Evolutionary conservation across 768 basidiomycete genomes (phyloP).

Genomic region (Mycena alexandri): DNA sequence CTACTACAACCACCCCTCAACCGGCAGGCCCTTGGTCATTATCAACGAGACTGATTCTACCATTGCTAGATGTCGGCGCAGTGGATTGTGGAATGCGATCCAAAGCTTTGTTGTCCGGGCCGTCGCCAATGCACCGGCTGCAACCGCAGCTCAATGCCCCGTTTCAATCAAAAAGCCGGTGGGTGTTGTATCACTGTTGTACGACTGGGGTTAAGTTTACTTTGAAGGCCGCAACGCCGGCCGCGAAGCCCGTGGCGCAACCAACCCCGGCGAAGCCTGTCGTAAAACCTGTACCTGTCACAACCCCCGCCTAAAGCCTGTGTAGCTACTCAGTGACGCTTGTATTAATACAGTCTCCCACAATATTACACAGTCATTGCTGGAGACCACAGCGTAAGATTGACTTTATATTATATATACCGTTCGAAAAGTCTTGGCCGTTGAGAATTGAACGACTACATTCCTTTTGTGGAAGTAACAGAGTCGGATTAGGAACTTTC

Average conservation of each 20-base stretch:
- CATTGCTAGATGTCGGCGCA: constrained; percentile 15
- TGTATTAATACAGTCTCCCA: too few relatives aligned
- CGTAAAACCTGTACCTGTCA: background rate
- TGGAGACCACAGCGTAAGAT: too few relatives aligned
- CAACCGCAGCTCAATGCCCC: constrained; percentile 2
- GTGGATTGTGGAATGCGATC: constrained; percentile 8
- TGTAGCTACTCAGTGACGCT: too few relatives aligned
- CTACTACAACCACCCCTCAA: background rate
- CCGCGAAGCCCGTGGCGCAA: background rate
- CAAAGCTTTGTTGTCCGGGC: constrained; percentile 22
- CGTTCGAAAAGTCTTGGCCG: too few relatives aligned
- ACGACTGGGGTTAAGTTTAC: background rate
- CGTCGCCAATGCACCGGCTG: background rate
- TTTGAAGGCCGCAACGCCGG: background rate
- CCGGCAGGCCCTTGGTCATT: constrained; percentile 10
- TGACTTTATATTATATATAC: too few relatives aligned
- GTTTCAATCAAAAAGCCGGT: constrained; percentile 1
- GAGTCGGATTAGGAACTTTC: too few relatives aligned
- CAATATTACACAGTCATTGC: too few relatives aligned
- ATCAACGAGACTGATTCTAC: constrained; percentile 21
- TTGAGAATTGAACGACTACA: too few relatives aligned
- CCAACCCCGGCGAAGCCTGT: background rate
- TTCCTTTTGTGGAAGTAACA: too few relatives aligned
- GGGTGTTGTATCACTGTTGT: background rate
- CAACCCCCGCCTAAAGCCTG: too few relatives aligned